Evolutionary conservation across 2,329 filamentous ascomycete genomes (phyloP), one percentile per base, ranked within the genome.

Genomic region (Ilyonectria mors-panacis): DNA sequence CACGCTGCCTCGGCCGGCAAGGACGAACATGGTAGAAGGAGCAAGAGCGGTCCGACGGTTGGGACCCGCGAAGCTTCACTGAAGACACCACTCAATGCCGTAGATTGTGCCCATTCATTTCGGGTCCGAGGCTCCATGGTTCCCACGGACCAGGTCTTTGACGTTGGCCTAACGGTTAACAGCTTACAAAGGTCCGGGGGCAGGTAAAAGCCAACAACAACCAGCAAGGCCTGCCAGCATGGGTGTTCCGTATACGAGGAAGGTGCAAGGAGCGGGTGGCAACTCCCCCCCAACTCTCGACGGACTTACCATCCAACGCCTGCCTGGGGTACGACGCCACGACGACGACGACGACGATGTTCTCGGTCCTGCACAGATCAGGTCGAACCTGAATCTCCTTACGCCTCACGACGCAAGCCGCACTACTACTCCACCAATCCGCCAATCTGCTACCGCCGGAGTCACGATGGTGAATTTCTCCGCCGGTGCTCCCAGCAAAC

Each of bases 1-100:
- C 57, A 44, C 56, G 26, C 50, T 60, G 57, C 63, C 56, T 56
- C 62, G 62, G 63, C 57, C 57, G 56, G 63, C 57, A 60, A 44
- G 42, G 26, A 59, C 51, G 33, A 65, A 65, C 42, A 61, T 28
- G 55, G 55, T 51, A 53, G 35, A 28, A 37, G 45, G 37, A 23
- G 19, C 39, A 51, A 45, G 45, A 19, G 23, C 35, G 17, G 23
- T 56, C 37, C 42, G 63, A 44, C 35, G 19, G 26, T 56, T 45
- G 57, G 63, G 50, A 21, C 35, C 47, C 50, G 47, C 26, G 51
- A 60, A 65, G 57, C 57, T 65, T 65, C 63, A 50, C 26, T 44
- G 45, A 56, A 57, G 51, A 35, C 26, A 28, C 44, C 23, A 42
- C 44, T 9, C 51, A 44, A 21, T 10, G 28, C 26, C 33, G 47